These are phyloP conservation scores for Candida nonsorbophila DNA, from an alignment of 805 yeast genomes.

Conservation along the genomic window DNA sequence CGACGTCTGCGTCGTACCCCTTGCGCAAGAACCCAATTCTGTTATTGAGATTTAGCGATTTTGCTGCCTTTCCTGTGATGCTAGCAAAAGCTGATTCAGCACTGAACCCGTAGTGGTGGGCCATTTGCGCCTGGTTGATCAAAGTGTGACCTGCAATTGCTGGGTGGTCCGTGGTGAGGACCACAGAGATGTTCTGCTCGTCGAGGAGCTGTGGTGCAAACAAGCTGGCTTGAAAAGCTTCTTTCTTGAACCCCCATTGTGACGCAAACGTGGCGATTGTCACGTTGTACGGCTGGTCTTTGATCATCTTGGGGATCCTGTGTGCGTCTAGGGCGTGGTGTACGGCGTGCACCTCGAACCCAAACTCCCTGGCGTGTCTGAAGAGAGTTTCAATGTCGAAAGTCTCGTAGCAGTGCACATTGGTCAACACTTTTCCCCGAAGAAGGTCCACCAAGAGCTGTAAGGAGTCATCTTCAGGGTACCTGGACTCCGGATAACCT, in stretches of 20 bases:
- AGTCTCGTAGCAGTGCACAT: slow-evolving; percentile 6
- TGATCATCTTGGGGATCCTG: slow-evolving; percentile 4
- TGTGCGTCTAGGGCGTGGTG: slow-evolving; percentile 5
- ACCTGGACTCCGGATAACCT: too few relatives aligned
- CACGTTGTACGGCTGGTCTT: slow-evolving; percentile 4
- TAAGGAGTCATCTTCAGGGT: slow-evolving; percentile 3
- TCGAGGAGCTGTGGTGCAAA: slow-evolving; percentile 4
- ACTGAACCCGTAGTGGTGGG: slow-evolving; percentile 3
- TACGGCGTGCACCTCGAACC: slow-evolving; percentile 4
- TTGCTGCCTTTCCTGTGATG: slow-evolving; percentile 4
- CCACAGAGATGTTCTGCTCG: slow-evolving; percentile 2
- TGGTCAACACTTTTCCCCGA: slow-evolving; percentile 4
- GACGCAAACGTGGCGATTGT: slow-evolving; percentile 4
- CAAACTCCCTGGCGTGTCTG: slow-evolving; percentile 6
- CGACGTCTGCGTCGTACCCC: slow-evolving; percentile 5
- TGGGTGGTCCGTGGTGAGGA: slow-evolving; percentile 5
- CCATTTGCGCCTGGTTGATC: slow-evolving; percentile 4
- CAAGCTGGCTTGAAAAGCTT: slow-evolving; percentile 3
- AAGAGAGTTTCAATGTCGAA: slow-evolving; percentile 6
- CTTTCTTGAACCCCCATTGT: slow-evolving; percentile 6
- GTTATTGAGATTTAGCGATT: slow-evolving; percentile 1
- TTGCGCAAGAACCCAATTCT: slow-evolving; percentile 3
- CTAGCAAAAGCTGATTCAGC: slow-evolving; percentile 5
- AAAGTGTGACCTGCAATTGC: slow-evolving; percentile 5
- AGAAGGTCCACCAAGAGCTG: slow-evolving; percentile 3